Percentiles rank a stretch among this genome's conserved stretches.
Evolutionary conservation across 176 grass and related monocot species (phyloP).

Genomic region (Hyparrhenia diplandra): DNA sequence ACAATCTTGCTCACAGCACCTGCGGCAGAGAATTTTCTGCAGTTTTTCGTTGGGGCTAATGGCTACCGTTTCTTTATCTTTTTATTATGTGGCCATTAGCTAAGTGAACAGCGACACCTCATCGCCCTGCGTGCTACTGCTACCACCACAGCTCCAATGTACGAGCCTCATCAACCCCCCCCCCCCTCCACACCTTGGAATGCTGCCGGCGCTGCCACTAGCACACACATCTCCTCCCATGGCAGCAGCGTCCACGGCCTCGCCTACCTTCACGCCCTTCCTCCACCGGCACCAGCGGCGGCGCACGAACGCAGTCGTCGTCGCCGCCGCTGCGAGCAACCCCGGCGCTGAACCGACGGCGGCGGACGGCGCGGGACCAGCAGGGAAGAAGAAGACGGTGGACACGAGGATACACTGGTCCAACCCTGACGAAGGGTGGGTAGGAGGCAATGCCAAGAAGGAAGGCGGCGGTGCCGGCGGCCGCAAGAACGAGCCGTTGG

Average conservation of each 20-base stretch:
- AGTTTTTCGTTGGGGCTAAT: background rate
- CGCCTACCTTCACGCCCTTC: constrained; percentile 34
- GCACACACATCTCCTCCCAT: background rate
- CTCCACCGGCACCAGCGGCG: background rate
- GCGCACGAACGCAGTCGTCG: background rate
- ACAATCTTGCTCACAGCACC: background rate
- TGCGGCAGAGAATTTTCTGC: background rate
- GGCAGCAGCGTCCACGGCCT: constrained; percentile 46
- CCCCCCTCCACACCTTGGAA: background rate
- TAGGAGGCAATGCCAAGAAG: constrained; percentile 55
- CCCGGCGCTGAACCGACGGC: constrained; percentile 36
- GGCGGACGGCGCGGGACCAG: constrained; percentile 2
- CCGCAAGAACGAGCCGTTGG: constrained; percentile 38
- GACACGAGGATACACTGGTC: constrained; percentile 98
- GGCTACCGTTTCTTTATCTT: background rate
- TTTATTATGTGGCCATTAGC: background rate
- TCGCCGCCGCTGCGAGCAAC: constrained; percentile 20
- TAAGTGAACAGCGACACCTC: background rate
- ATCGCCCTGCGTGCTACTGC: background rate
- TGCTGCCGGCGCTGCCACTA: background rate
- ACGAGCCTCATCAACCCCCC: background rate
- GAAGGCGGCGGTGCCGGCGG: background rate
- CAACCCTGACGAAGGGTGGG: constrained; percentile 80
- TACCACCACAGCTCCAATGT: background rate
- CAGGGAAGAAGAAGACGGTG: constrained; percentile 60